Base-by-base conservation (phyloP, 768 basidiomycete genomes). In the Russula sp. region DNA sequence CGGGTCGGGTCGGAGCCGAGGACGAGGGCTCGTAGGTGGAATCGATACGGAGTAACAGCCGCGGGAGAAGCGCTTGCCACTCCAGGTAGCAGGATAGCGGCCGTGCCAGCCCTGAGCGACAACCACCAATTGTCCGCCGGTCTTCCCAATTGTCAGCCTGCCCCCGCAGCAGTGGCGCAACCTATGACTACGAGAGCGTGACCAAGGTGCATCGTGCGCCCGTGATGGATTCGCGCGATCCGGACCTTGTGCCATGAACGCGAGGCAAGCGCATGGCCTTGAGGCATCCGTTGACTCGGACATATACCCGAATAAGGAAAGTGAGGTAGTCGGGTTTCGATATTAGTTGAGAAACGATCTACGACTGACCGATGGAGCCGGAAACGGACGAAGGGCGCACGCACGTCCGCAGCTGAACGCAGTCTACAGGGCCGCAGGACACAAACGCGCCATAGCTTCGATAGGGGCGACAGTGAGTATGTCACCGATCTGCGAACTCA, bases 141-240 rank as follows among this genome's bases (percentile, higher is more conserved):
- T 46, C 13, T 42, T 5, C 39, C 51, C 61, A 29, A 32, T 48
- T 53, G 50, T 58, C 6, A 29, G 47, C 46, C 22, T 20, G 13
- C 39, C 48, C 38, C 48, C 38, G 25, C 54, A 55, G 32, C 54
- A 43, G 39, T n/a, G 56, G 48, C 49, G 42, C 18, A 22, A 48
- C 2, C 29, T 47, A 51, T 29, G 39, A 35, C 29, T 47, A 51
- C 38, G 39, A 35, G 25, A 38, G 14, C 7, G 13, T 25, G 25
- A 29, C 25, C 25, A 29, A 53, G 14, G 54, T 18, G 36, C 38
- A 43, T 46, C 2, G 7, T 18, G 22, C n/a, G 14, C 22, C 45
- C 34, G 34, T 51, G 56, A 51, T 20, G 45, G 51, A 58, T 63
- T 20, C 56, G 61, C 50, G 25, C 38, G 29, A 46, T 29, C 58